Percentiles rank a stretch among this genome's conserved stretches.
These are phyloP conservation scores for Staphylotrichum tortipilum DNA, from an alignment of 495 filamentous ascomycete species.

Conservation along the genomic window DNA sequence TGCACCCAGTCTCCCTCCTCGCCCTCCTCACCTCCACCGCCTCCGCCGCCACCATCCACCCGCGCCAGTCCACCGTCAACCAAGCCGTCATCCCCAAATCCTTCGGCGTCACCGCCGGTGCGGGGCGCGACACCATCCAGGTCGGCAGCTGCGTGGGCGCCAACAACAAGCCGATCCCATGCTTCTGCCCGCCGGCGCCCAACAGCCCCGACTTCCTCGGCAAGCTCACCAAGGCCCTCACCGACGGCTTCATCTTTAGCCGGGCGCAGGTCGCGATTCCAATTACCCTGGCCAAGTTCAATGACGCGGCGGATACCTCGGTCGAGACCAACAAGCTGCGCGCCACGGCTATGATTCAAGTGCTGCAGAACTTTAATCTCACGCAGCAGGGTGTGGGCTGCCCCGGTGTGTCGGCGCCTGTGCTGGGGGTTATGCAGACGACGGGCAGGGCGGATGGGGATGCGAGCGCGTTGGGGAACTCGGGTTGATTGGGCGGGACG, in stretches of 20 bases:
- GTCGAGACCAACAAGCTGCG: conserved; percentile 8
- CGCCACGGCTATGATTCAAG: conserved; percentile 21
- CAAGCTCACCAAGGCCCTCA: conserved; percentile 11
- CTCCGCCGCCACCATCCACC: too few species aligned
- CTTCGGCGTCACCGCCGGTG: conserved; percentile 14
- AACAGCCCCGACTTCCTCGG: conserved; percentile 16
- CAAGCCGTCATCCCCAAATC: conserved; percentile 9
- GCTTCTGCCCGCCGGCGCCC: conserved; percentile 17
- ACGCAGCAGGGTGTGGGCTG: conserved; percentile 17
- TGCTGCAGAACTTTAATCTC: conserved; percentile 19
- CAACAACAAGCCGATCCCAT: conserved; percentile 18
- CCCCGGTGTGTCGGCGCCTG: conserved; percentile 16
- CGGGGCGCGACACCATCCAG: not conserved
- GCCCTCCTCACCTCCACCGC: conserved; percentile 6
- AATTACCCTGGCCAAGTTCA: conserved; percentile 17
- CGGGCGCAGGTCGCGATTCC: conserved; percentile 7
- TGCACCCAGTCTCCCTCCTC: conserved; percentile 2
- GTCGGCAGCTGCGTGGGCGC: conserved; percentile 8
- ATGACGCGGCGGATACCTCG: conserved; percentile 12
- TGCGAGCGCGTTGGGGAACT: not conserved
- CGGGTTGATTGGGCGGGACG: too few species aligned
- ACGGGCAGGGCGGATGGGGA: conserved; percentile 7
- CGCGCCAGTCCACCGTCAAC: conserved; percentile 14
- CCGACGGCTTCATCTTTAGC: conserved; percentile 23
- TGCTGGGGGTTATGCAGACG: conserved; percentile 11